Base-by-base conservation (phyloP, 306 rosid species). In the Trifolium pratense region DNA sequence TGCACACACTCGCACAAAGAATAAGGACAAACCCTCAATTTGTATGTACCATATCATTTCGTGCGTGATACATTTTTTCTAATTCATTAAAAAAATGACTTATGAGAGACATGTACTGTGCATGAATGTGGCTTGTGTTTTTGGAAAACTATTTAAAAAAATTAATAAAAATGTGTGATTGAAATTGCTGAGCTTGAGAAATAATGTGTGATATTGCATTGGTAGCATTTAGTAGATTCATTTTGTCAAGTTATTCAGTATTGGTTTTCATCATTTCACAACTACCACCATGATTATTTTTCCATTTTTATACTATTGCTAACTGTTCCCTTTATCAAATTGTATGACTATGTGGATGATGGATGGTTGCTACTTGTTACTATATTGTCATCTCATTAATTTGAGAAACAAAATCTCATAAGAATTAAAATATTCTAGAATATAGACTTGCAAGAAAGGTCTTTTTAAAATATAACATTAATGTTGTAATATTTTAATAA, bases 191-290 rank as follows among this genome's bases (percentile, higher is more conserved):
- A 53, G 70, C 0, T 71, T 51, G 46, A 10, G 65, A 25, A 46
- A 57, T 43, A 32, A 51, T 12, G 56, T 77, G 78, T 68, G 62
- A 77, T 53, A 43, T 77, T 68, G 56, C 29, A 10, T 45, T 78
- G 51, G 34, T 18, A 23, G 52, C 68, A 65, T 71, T 64, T 6
- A 57, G 42, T 60, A 71, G 66, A 75, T 70, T 11, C 67, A 43
- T 53, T 62, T 61, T 14, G 25, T 32, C 67, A 75, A 77, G 76
- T 57, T 70, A 57, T 77, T 72, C 76, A 73, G 68, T 78, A 77
- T 45, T 69, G 81, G 60, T 67, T n/a, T 83, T 83, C 79, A 83
- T 84, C 78, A 68, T 77, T 76, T 84, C n/a, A n/a, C n/a, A 84
- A 68, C 87, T 16, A 80, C 80, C 80, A 39, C 58, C 79, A 80